Percentiles rank a stretch among this genome's conserved stretches.
Conservation (phyloP, 768 basidiomycete genomes). For the Trametes sanguinea region DNA sequence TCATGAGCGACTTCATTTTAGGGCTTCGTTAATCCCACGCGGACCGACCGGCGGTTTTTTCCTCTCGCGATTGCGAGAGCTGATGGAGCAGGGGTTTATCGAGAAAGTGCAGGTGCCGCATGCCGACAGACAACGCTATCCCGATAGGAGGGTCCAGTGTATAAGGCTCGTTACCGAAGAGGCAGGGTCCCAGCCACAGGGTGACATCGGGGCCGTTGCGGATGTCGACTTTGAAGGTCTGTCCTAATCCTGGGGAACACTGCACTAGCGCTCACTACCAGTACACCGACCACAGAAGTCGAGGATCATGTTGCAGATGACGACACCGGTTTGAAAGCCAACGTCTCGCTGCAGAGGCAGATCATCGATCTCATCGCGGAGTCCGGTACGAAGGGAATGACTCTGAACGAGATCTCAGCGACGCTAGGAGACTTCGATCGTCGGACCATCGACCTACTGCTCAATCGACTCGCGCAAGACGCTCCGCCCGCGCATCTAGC, state of each 20-base stretch:
- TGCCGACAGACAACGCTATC: constrained; percentile 46
- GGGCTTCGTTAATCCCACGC: constrained; percentile 77
- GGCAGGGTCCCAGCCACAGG: constrained; percentile 8
- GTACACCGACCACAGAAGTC: constrained; percentile 29
- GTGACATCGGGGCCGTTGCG: constrained; percentile 3
- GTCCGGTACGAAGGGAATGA: constrained; percentile 68
- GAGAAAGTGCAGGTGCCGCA: constrained; percentile 75
- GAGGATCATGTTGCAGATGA: constrained; percentile 3
- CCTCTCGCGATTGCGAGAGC: constrained; percentile 68
- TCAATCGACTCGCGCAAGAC: constrained; percentile 65
- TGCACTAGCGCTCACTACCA: not conserved
- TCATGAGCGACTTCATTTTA: constrained; percentile 30
- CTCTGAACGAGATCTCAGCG: constrained; percentile 64
- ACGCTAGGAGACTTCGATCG: constrained; percentile 72
- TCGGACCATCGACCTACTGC: constrained; percentile 80
- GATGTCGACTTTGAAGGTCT: constrained; percentile 19
- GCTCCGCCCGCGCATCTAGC: constrained; percentile 70
- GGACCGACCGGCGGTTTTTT: constrained; percentile 82
- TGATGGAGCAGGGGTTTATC: constrained; percentile 71
- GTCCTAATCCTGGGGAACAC: not conserved
- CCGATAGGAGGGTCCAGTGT: constrained; percentile 56
- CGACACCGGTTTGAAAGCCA: constrained; percentile 45
- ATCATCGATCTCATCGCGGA: constrained; percentile 73
- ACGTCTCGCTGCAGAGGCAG: constrained; percentile 76
- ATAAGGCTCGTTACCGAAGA: constrained; percentile 61